phyloP scores from a whole-genome alignment of 139 green algal species.

The Marvania coccoides region DNA sequence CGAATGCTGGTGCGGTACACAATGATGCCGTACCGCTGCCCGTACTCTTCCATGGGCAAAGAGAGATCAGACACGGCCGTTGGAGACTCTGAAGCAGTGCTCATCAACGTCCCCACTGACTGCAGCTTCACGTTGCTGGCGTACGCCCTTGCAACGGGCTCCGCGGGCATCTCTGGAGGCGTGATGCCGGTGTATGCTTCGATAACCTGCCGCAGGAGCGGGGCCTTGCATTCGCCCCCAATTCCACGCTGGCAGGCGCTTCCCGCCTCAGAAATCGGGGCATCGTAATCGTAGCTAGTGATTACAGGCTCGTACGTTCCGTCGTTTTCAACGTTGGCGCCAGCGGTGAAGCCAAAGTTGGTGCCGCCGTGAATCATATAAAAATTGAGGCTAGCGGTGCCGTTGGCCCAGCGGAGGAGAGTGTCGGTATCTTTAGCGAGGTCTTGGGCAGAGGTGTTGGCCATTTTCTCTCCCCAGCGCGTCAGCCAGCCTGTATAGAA shows the following conservation, averaged over 20 bases:
- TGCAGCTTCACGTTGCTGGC: slow-evolving; percentile 21
- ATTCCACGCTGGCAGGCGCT: slow-evolving; percentile 45
- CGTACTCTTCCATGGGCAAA: slow-evolving; percentile 51
- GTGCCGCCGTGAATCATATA: slow-evolving; percentile 62
- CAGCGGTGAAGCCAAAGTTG: slow-evolving; percentile 42
- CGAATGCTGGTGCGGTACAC: slow-evolving; percentile 25
- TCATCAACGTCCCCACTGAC: slow-evolving; percentile 20
- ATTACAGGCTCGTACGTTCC: slow-evolving; percentile 30
- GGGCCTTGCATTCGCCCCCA: slow-evolving; percentile 47
- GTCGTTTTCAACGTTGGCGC: slow-evolving; percentile 24
- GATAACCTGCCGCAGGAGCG: slow-evolving; percentile 34
- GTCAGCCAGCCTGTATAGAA: slow-evolving; percentile 66
- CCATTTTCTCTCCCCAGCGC: slow-evolving; percentile 57
- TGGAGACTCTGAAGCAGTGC: slow-evolving; percentile 17
- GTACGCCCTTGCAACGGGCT: slow-evolving; percentile 12
- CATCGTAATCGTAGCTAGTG: slow-evolving; percentile 56
- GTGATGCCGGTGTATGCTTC: slow-evolving; percentile 10
- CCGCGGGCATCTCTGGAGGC: slow-evolving; percentile 18
- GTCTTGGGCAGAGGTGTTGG: slow-evolving; percentile 28
- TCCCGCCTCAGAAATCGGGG: slow-evolving; percentile 42
- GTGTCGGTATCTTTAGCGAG: not conserved
- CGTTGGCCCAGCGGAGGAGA: slow-evolving; percentile 34
- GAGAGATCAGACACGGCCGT: slow-evolving; percentile 18
- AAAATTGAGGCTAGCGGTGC: slow-evolving; percentile 42
- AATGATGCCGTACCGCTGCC: slow-evolving; percentile 42